Evolutionary conservation across 257 asterid species (phyloP).

Genomic region (Capsicum baccatum): DNA sequence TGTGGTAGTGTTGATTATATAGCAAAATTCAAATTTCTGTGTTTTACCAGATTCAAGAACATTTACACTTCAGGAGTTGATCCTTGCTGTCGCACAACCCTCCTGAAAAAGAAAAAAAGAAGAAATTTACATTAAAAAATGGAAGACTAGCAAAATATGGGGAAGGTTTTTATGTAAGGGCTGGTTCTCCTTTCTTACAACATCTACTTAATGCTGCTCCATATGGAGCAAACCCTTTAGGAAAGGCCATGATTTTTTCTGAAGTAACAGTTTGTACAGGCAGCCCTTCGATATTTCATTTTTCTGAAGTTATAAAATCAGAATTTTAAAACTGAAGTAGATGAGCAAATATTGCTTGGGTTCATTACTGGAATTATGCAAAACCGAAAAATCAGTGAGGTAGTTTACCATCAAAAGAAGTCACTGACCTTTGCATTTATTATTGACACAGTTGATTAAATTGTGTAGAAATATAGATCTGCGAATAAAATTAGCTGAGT

Average conservation of each 20-base stretch:
- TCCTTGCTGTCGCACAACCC: background rate
- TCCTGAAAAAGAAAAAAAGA: background rate
- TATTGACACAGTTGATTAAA: background rate
- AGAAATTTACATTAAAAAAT: background rate
- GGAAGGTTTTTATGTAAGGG: background rate
- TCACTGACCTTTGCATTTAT: background rate
- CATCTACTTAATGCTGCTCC: conserved; percentile 21
- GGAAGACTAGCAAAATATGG: background rate
- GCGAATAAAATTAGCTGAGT: conserved; percentile 20
- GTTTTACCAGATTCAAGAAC: background rate
- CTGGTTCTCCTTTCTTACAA: background rate
- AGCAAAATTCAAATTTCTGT: background rate
- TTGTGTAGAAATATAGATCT: background rate
- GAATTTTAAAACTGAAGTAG: background rate
- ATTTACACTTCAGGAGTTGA: conserved; percentile 7
- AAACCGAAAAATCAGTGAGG: background rate
- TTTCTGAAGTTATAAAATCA: background rate
- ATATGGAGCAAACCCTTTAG: background rate
- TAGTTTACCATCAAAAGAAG: background rate
- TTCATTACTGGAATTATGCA: background rate
- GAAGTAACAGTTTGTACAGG: background rate
- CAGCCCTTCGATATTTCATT: background rate
- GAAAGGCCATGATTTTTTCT: background rate
- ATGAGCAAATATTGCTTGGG: background rate
- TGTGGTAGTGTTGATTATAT: conserved; percentile 13